Conservation (phyloP, 1,139 yeast genomes). For the Diutina mesorugosa region DNA sequence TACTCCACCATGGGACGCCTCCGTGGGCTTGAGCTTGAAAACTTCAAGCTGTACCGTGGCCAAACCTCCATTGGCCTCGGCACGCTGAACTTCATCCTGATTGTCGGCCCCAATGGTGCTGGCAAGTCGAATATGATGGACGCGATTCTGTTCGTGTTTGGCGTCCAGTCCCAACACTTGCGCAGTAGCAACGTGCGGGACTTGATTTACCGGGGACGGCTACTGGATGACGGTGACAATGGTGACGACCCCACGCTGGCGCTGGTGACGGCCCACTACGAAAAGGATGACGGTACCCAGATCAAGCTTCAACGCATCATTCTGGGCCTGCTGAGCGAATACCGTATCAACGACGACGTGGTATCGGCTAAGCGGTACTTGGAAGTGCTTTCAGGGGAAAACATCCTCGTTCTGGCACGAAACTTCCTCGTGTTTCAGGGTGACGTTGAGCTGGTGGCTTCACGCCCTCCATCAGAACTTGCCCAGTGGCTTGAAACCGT, state of each 20-base stretch:
- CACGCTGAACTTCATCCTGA: constrained; percentile 69
- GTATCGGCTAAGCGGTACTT: constrained; percentile 61
- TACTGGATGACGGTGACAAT: constrained; percentile 3
- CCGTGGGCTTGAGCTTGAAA: constrained; percentile 60
- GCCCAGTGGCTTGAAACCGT: constrained; percentile 68
- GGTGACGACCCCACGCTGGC: constrained; percentile 21
- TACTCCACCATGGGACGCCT: constrained; percentile 52
- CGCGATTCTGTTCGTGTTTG: constrained; percentile 91
- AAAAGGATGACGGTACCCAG: constrained; percentile 43
- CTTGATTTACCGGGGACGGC: constrained; percentile 69
- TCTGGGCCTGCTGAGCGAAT: constrained; percentile 52
- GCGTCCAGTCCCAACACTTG: constrained; percentile 65
- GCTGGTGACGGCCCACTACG: constrained; percentile 71
- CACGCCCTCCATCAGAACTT: constrained; percentile 71
- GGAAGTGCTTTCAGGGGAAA: constrained; percentile 58
- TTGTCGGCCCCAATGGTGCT: constrained; percentile 96
- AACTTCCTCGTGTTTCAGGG: constrained; percentile 95
- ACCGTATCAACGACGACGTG: constrained; percentile 47
- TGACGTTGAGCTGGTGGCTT: constrained; percentile 87
- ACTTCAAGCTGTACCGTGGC: constrained; percentile 88
- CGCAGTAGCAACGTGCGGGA: constrained; percentile 68
- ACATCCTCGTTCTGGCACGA: constrained; percentile 77
- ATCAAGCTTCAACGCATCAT: constrained; percentile 44
- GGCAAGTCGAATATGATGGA: constrained; percentile 99
- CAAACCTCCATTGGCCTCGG: constrained; percentile 72